phyloP scores from a whole-genome alignment of 2,329 filamentous ascomycete genomes.

The Arthrobotrys entomopaga region DNA sequence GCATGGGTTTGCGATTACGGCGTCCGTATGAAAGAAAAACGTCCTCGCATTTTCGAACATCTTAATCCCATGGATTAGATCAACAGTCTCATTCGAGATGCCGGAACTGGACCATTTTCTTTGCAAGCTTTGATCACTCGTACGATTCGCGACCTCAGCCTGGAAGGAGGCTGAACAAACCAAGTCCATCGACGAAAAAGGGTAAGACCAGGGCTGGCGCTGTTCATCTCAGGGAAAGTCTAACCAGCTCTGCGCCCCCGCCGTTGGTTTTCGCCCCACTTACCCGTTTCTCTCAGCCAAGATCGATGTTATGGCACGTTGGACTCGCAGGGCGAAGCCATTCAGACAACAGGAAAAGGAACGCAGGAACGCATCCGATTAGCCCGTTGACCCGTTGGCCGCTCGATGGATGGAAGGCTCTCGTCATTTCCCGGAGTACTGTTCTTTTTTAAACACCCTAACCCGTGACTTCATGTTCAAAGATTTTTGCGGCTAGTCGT shows the following conservation, averaged over 20 bases:
- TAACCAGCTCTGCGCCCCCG: slow-evolving; percentile 19
- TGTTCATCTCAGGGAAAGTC: slow-evolving; percentile 17
- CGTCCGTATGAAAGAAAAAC: no score
- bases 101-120: no score
- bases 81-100: no score
- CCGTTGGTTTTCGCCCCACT: slow-evolving; percentile 38
- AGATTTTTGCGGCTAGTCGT: no score
- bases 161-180: no score
- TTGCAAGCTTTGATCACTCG: neutral
- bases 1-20: neutral
- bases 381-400: slow-evolving; percentile 15
- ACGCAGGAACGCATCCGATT: slow-evolving; percentile 54
- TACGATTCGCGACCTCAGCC: slow-evolving; percentile 4
- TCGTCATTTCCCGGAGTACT: no score
- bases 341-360: neutral
- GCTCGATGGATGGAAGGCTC: no score
- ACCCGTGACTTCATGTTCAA: no score
- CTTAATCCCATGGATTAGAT: no score
- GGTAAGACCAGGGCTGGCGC: slow-evolving; percentile 24
- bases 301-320: slow-evolving; percentile 13
- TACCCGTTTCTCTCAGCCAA: slow-evolving; percentile 30
- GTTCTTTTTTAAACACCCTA: no score
- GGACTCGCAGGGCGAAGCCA: slow-evolving; percentile 53
- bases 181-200: neutral
- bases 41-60: no score